Percentiles rank a stretch among this genome's conserved stretches.
Conservation (phyloP, 768 basidiomycete species). For the Saitozyma podzolica region DNA sequence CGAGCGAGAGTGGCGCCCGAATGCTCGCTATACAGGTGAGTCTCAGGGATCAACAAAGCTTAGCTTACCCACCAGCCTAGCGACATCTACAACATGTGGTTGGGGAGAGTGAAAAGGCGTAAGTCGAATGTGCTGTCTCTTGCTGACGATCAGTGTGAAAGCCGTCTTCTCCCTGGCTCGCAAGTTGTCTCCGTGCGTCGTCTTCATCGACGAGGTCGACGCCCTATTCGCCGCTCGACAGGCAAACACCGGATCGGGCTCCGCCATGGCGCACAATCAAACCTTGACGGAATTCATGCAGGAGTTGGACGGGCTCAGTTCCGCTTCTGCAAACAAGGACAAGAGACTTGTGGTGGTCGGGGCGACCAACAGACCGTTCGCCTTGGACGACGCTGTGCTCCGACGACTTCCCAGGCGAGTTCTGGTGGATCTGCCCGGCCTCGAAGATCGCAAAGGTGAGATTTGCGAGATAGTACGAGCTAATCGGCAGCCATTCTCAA, state of each 20-base stretch:
- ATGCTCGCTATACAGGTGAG: constrained; percentile 70
- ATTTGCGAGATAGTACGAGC: constrained; percentile 3
- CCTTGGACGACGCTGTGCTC: constrained; percentile 73
- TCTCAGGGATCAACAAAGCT: not conserved
- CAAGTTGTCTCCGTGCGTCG: constrained; percentile 80
- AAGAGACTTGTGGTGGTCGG: constrained; percentile 87
- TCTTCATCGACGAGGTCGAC: constrained; percentile 94
- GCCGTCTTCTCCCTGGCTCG: constrained; percentile 86
- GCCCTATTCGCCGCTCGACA: constrained; percentile 87
- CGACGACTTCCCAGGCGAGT: constrained; percentile 82
- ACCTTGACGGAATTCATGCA: constrained; percentile 58
- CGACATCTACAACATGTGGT: constrained; percentile 86
- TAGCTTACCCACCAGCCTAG: constrained; percentile 60
- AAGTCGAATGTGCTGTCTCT: constrained; percentile 10
- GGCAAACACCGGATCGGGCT: constrained; percentile 66
- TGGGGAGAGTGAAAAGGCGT: constrained; percentile 48
- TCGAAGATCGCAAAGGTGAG: constrained; percentile 78
- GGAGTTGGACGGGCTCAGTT: constrained; percentile 84
- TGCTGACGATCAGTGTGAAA: constrained; percentile 58
- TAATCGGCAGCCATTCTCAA: constrained; percentile 72
- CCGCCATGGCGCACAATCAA: constrained; percentile 62
- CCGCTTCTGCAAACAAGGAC: constrained; percentile 67
- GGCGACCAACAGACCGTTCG: constrained; percentile 72
- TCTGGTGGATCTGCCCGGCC: constrained; percentile 83
- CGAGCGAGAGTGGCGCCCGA: constrained; percentile 87